Percentiles rank a stretch among this genome's conserved stretches.
phyloP scores from a whole-genome alignment of 306 rosid genomes.

The Cucurbita maxima region DNA sequence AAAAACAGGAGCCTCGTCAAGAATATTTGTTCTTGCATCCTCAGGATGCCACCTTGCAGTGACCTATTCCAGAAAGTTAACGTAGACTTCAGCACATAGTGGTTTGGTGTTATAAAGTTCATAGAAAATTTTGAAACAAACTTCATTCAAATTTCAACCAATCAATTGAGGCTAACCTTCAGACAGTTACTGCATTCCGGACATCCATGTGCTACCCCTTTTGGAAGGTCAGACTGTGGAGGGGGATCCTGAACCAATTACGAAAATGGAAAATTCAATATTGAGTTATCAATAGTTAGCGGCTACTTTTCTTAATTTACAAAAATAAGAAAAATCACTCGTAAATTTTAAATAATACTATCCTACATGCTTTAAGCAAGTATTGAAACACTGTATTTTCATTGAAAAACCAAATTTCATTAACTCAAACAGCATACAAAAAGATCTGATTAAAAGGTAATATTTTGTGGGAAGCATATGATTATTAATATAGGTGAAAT shows the following conservation, averaged over 20 bases:
- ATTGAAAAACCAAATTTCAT: neutral
- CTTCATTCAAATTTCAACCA: conserved; percentile 1
- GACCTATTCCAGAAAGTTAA: conserved; percentile 40
- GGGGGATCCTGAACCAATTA: conserved; percentile 21
- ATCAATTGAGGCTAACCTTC: conserved; percentile 29
- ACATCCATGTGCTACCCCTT: conserved; percentile 51
- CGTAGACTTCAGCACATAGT: neutral
- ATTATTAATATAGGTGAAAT: neutral
- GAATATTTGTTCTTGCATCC: conserved; percentile 38
- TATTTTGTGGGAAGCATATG: neutral
- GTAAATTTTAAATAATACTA: neutral
- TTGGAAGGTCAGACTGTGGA: conserved; percentile 29
- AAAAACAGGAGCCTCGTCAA: conserved; percentile 56
- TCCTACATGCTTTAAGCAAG: neutral
- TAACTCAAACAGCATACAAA: neutral
- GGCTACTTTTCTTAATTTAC: neutral
- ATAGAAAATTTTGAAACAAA: conserved; percentile 5
- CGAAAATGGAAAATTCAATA: neutral
- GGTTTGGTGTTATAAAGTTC: conserved; percentile 7
- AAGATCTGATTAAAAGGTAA: neutral
- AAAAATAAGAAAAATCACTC: neutral
- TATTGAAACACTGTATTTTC: neutral
- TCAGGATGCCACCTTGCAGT: conserved; percentile 69
- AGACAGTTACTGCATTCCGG: conserved; percentile 44
- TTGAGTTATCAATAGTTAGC: neutral